Conservation (phyloP, 108 stramenopile species). For the Schizochytrium sp. region DNA sequence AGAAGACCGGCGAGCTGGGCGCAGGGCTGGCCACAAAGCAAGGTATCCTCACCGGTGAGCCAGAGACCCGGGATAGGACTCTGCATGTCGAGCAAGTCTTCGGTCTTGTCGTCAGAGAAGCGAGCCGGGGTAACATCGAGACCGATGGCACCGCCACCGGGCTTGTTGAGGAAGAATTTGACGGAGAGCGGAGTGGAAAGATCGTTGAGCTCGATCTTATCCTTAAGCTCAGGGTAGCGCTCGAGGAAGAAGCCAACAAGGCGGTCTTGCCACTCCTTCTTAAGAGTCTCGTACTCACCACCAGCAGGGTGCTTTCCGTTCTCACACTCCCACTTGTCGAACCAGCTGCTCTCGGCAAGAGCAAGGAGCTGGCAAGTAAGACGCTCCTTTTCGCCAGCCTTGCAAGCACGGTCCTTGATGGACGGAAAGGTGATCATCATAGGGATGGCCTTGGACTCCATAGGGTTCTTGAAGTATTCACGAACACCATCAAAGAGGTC, state of each 20-base stretch:
- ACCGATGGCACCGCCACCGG: conserved; percentile 67
- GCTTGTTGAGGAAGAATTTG: conserved; percentile 69
- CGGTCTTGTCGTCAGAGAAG: conserved; percentile 48
- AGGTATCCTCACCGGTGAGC: conserved; percentile 29
- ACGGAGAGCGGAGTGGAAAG: conserved; percentile 74
- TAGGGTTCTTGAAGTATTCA: conserved; percentile 64
- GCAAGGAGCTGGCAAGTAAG: conserved; percentile 71
- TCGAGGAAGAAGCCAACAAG: conserved; percentile 67
- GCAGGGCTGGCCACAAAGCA: conserved; percentile 25
- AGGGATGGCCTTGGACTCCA: conserved; percentile 59
- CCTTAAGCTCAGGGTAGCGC: conserved; percentile 68
- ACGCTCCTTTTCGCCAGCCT: conserved; percentile 73
- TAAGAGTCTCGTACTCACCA: conserved; percentile 67
- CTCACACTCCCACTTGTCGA: conserved; percentile 68
- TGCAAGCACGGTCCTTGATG: conserved; percentile 65
- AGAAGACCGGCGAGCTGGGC: conserved; percentile 50
- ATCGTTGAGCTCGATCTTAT: conserved; percentile 68
- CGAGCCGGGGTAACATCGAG: conserved; percentile 61
- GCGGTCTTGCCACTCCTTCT: conserved; percentile 61
- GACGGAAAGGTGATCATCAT: conserved; percentile 73
- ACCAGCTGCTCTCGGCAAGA: conserved; percentile 67
- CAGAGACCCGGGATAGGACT: conserved; percentile 48
- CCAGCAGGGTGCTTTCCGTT: conserved; percentile 64
- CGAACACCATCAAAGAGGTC: conserved; percentile 62
- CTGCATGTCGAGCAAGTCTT: conserved; percentile 49